phyloP scores from a whole-genome alignment of 768 basidiomycete species.

The Boletales sp. region DNA sequence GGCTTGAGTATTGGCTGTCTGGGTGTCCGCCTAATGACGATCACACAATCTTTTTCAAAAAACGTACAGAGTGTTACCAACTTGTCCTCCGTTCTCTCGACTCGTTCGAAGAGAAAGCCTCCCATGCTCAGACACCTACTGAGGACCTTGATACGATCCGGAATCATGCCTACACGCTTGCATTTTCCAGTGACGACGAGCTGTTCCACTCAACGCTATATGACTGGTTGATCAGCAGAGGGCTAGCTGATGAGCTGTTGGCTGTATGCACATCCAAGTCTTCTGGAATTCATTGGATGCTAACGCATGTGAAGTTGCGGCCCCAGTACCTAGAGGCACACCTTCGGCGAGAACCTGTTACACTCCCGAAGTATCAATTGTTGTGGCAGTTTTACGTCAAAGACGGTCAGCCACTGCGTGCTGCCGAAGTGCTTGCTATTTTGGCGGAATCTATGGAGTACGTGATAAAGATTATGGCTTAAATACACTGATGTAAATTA shows the following conservation, averaged over 20 bases:
- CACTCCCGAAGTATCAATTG: constrained; percentile 80
- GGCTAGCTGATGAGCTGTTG: constrained; percentile 82
- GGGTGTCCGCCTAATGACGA: constrained; percentile 58
- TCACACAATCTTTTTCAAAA: constrained; percentile 54
- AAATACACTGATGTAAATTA: constrained; percentile 1
- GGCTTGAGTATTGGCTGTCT: constrained; percentile 72
- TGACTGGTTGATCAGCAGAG: constrained; percentile 84
- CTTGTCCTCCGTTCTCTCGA: constrained; percentile 79
- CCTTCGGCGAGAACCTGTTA: constrained; percentile 74
- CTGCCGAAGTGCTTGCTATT: constrained; percentile 79
- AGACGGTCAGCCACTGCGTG: constrained; percentile 80
- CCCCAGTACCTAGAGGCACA: constrained; percentile 88
- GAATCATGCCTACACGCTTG: constrained; percentile 81
- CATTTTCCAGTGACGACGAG: constrained; percentile 81
- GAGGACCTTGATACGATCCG: constrained; percentile 71
- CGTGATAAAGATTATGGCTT: constrained; percentile 22
- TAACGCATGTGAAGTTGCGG: constrained; percentile 54
- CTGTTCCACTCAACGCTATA: constrained; percentile 94
- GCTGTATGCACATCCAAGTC: constrained; percentile 55
- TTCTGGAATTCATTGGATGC: neutral
- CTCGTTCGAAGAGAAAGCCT: constrained; percentile 69
- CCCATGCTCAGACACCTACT: constrained; percentile 27
- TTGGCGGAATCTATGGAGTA: constrained; percentile 85
- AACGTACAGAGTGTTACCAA: constrained; percentile 73
- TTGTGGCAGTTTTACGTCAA: constrained; percentile 98